These are phyloP conservation scores for Lactarius indigo DNA, from an alignment of 768 basidiomycete genomes.

Conservation along the genomic window DNA sequence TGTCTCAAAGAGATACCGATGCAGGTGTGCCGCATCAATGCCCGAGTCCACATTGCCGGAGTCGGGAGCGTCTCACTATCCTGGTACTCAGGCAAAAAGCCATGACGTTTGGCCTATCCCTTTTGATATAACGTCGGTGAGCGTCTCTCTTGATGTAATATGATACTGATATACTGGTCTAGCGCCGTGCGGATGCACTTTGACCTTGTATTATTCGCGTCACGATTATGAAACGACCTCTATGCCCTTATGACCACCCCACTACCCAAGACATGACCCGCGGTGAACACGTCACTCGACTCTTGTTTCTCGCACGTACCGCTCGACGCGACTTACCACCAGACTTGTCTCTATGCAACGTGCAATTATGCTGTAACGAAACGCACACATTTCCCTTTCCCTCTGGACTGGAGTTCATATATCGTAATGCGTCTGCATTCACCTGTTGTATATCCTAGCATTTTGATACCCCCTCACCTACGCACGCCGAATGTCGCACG, in stretches of 20 bases:
- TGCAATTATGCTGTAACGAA: constrained; percentile 22
- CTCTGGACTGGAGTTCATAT: constrained; percentile 11
- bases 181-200: constrained; percentile 13
- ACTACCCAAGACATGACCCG: constrained; percentile 2
- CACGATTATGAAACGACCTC: constrained; percentile 22
- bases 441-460: constrained; percentile 18
- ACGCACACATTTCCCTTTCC: background rate
- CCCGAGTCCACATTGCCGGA: constrained; percentile 67
- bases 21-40: constrained; percentile 76
- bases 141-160: background rate
- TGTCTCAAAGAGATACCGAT: constrained; percentile 22
- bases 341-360: constrained; percentile 13
- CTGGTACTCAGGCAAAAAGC: constrained; percentile 59
- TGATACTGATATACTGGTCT: background rate
- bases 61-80: constrained; percentile 78
- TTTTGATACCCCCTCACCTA: constrained; percentile 17
- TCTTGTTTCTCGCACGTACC: background rate
- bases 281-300: background rate
- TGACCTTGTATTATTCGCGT: constrained; percentile 20
- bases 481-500: constrained; percentile 8
- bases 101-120: constrained; percentile 25
- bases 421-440: constrained; percentile 14
- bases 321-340: background rate
- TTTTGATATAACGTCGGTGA: constrained; percentile 1
- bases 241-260: constrained; percentile 21